Evolutionary conservation across 257 asterid species (phyloP), one percentile per base, ranked within the genome.

Genomic region (Mitragyna speciosa): DNA sequence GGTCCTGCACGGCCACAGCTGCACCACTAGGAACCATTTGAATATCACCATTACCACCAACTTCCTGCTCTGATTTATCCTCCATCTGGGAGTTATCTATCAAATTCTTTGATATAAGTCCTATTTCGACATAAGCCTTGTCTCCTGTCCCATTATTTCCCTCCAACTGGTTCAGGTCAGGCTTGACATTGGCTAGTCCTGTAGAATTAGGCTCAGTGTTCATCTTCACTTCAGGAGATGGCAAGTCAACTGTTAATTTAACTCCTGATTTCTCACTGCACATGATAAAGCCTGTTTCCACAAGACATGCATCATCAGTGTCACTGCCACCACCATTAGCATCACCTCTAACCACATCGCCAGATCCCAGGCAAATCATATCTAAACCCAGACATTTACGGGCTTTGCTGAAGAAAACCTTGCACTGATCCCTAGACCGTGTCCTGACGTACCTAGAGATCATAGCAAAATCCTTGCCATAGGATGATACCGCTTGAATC

Each of bases 331-430:
- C 92, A 49, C 88, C 93, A 83, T 87, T 82, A 75, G 58, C 88
- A 69, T 86, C 88, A 86, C 72, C 91, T 47, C 85, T 82, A 75
- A 59, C 85, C 59, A 78, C 74, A 81, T 81, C 83, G 48, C 85
- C 81, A 73, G 87, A 82, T 77, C 80, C 87, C 30, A 88, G 90
- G 67, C 72, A 84, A 72, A 89, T 78, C 79, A 70, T 73, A 74
- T 92, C 97, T 83, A 94, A 84, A 63, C 94, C 96, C 58, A 96
- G 97, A 85, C 97, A 87, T 82, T 92, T 96, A 59, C 91, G 84
- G 52, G 92, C 92, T 89, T 96, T 96, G 92, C 97, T 90, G 85
- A 91, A 96, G 90, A 91, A 96, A 49, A 86, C 73, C 87, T 86
- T 92, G 92, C 99, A 96, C 85, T 96, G 95, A 71, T 96, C 98